A percentile compares a stretch with the other conserved stretches of the same genome.
Evolutionary conservation across 2,329 filamentous ascomycete species (phyloP).

Genomic region (Fusarium piperis): DNA sequence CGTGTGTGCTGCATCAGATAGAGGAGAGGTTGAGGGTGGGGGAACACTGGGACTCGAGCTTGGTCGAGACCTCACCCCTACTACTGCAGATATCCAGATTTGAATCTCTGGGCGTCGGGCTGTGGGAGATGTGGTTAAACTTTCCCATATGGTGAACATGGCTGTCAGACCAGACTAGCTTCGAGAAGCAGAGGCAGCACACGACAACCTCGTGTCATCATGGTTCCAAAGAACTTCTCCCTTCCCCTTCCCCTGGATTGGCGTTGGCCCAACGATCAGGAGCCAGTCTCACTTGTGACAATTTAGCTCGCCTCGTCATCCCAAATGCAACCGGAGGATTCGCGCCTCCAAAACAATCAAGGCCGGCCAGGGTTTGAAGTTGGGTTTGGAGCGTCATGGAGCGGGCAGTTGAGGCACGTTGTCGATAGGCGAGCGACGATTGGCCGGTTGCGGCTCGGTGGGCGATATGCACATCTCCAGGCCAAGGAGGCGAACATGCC

Average conservation of each 20-base stretch:
- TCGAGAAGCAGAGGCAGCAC: conserved; percentile 16
- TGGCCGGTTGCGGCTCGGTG: conserved; percentile 25
- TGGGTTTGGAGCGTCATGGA: conserved; percentile 27
- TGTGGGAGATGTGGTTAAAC: conserved; percentile 8
- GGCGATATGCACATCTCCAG: conserved; percentile 29
- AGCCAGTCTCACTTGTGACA: conserved; percentile 25
- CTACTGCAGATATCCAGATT: conserved; percentile 1
- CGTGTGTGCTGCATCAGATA: not conserved
- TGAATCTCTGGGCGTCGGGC: conserved; percentile 1
- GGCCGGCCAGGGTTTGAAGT: conserved; percentile 12
- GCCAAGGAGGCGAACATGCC: conserved; percentile 20
- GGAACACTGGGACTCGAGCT: conserved; percentile 6
- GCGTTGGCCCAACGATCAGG: conserved; percentile 9
- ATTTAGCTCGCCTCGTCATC: conserved; percentile 2
- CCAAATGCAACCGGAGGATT: conserved; percentile 6
- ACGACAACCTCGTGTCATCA: conserved; percentile 26
- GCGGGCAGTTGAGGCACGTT: conserved; percentile 39
- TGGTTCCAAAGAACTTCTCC: conserved; percentile 14
- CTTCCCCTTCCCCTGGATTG: conserved; percentile 29
- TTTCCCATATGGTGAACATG: not conserved
- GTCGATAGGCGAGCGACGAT: conserved; percentile 31
- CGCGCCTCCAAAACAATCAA: not conserved
- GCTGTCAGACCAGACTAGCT: conserved; percentile 2
- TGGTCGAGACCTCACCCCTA: not conserved
- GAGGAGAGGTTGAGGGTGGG: conserved; percentile 2